phyloP scores from a whole-genome alignment of 164 flowering plant genomes.

The Liriodendron chinense region DNA sequence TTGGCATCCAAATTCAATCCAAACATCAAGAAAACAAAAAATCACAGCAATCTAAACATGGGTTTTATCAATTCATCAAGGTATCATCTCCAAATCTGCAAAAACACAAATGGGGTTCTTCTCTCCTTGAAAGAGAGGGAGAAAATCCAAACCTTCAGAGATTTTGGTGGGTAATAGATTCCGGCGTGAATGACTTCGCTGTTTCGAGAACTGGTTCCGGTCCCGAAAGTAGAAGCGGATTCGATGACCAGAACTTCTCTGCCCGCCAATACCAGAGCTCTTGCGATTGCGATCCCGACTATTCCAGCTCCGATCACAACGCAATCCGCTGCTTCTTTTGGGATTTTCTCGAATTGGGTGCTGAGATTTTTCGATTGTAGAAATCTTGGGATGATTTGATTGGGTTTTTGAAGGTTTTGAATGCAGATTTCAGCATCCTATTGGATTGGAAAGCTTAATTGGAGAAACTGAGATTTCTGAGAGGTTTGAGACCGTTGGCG shows the following conservation, averaged over 20 bases:
- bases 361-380: slow-evolving; percentile 1
- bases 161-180: slow-evolving; percentile 67
- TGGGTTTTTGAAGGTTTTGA: slow-evolving; percentile 1
- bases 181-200: slow-evolving; percentile 94
- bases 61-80: not conserved
- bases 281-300: slow-evolving; percentile 76
- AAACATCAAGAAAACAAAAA: not conserved
- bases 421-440: slow-evolving; percentile 6
- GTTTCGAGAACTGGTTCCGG: slow-evolving; percentile 81
- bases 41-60: not conserved
- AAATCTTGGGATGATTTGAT: not conserved
- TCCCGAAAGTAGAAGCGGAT: slow-evolving; percentile 76
- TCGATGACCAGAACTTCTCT: slow-evolving; percentile 81
- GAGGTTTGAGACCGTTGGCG: too few relatives aligned
- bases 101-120: slow-evolving; percentile 3
- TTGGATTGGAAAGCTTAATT: not conserved
- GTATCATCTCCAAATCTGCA: not conserved
- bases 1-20: not conserved
- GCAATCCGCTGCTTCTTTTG: slow-evolving; percentile 71
- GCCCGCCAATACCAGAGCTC: slow-evolving; percentile 57
- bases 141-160: slow-evolving; percentile 53
- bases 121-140: not conserved
- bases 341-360: slow-evolving; percentile 4
- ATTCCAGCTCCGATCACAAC: slow-evolving; percentile 95
- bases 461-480: not conserved